Conservation (phyloP, 129 eudicot genomes). For the Solidago caesia region DNA sequence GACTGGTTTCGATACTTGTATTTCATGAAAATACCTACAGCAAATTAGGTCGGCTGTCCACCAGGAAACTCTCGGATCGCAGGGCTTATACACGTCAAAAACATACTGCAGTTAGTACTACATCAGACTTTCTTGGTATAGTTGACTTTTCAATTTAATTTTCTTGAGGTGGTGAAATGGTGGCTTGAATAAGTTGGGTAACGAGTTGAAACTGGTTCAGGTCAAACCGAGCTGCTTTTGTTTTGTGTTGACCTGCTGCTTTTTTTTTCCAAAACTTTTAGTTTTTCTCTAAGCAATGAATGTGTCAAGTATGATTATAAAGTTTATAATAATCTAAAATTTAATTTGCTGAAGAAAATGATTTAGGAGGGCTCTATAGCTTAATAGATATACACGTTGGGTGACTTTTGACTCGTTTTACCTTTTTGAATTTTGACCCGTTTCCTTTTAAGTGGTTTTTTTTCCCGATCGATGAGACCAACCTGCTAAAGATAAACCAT, state of each 20-base stretch:
- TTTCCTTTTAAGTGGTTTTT: neutral
- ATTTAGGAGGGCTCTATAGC: neutral
- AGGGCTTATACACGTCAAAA: slow-evolving; percentile 75
- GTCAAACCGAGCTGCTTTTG: neutral
- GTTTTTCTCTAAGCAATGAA: neutral
- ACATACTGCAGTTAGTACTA: slow-evolving; percentile 47
- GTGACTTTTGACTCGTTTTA: neutral
- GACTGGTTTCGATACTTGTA: slow-evolving; percentile 3
- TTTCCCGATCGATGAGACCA: too few relatives aligned
- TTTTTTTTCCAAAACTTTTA: neutral
- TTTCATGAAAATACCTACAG: slow-evolving; percentile 30
- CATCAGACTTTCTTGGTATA: slow-evolving; percentile 77
- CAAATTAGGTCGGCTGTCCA: slow-evolving; percentile 67
- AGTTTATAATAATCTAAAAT: neutral
- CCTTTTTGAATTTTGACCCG: neutral
- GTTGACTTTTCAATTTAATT: slow-evolving; percentile 3
- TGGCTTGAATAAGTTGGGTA: neutral
- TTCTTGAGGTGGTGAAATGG: neutral
- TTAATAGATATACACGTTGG: neutral
- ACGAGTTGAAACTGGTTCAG: neutral
- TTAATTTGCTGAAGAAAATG: neutral
- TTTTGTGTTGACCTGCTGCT: neutral
- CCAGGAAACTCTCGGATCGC: slow-evolving; percentile 79
- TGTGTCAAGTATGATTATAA: neutral
- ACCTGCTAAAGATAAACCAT: neutral